A percentile compares a stretch with the other conserved stretches of the same genome.
Conservation (phyloP, 2,329 filamentous ascomycete species). For the Coleophoma cylindrospora region DNA sequence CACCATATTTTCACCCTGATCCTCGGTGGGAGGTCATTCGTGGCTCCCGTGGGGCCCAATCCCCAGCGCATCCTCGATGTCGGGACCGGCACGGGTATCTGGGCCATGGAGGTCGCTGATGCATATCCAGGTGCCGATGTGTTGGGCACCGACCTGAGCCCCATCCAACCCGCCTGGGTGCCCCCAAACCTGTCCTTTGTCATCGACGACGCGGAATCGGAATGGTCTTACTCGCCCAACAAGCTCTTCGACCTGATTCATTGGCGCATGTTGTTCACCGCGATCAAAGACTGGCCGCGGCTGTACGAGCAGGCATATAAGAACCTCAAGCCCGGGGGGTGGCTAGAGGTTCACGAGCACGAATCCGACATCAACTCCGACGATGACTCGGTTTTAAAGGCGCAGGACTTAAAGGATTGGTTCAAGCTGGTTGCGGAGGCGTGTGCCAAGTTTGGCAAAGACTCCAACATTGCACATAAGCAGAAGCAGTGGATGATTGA, state of each 20-base stretch:
- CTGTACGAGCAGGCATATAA: conserved; percentile 3
- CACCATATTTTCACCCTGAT: conserved; percentile 28
- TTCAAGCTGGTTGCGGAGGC: conserved; percentile 4
- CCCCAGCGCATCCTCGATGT: conserved; percentile 29
- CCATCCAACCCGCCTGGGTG: conserved; percentile 54
- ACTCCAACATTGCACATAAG: conserved; percentile 3
- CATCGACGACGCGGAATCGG: conserved; percentile 55
- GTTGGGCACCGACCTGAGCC: conserved; percentile 57
- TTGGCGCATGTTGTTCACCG: conserved; percentile 19
- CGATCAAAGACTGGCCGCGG: conserved; percentile 5
- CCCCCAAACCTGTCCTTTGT: conserved; percentile 58
- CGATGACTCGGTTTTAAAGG: conserved; percentile 4
- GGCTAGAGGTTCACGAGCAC: conserved; percentile 7
- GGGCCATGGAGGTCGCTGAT: conserved; percentile 34
- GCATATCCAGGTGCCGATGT: conserved; percentile 47
- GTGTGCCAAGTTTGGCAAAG: conserved; percentile 3
- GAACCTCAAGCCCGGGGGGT: conserved; percentile 8
- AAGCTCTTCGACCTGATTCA: conserved; percentile 26
- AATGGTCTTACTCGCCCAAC: conserved; percentile 30
- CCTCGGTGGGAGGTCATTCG: conserved; percentile 8
- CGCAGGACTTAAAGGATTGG: conserved; percentile 5
- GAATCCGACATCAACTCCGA: conserved; percentile 4
- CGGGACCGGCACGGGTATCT: conserved; percentile 36
- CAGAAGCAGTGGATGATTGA: conserved; percentile 18
- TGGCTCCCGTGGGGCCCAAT: conserved; percentile 7